Evolutionary conservation across 2,329 filamentous ascomycete genomes (phyloP), one percentile per base, ranked within the genome.

Genomic region (Colletotrichum lupini): DNA sequence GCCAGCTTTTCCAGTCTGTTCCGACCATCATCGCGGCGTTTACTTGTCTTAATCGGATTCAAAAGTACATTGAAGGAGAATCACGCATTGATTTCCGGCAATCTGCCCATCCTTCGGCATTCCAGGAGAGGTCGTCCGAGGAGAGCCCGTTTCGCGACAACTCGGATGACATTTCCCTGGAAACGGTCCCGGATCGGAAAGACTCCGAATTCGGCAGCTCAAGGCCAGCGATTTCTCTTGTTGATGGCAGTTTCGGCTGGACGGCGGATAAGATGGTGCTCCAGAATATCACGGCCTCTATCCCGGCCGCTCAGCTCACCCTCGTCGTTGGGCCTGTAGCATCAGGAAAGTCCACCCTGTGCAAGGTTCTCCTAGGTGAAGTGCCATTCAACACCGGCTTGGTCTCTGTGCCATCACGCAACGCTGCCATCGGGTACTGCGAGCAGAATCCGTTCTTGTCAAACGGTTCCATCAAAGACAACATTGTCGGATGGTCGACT

Each of bases 321-420:
- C 79, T 85, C 7, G 76, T 86, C 2, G 79, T 84, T 9, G 84
- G 84, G 0, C 83, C 83, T 0, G 78, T 85, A 5, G 84, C 79
- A 1, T 82, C 81, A 0, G 84, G 84, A 0, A 86, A 86, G 68
- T 83, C 83, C 0, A 82, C 84, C 0, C 75, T 85, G 0, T 83
- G 81, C 77, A 83, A 83, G 37, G 82, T 80, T 0, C 76, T 87
- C 0, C 75, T 81, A 0, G 80, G 80, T 1, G 80, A 81, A 37
- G 59, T 80, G 0, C 77, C 80, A 0, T 74, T 76, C 1, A 74
- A 67, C 19, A 77, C 75, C 1, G 79, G 79, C 0, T 70, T 66
- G 1, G 75, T 77, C 0, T 72, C 37, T 0, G 35, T 76, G 1
- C 73, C 73, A 4, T 73, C 78, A 0, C 69, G 73, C 0, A 68